Conservation (phyloP, 2,329 filamentous ascomycete genomes). For the Hymenoscyphus scutula region DNA sequence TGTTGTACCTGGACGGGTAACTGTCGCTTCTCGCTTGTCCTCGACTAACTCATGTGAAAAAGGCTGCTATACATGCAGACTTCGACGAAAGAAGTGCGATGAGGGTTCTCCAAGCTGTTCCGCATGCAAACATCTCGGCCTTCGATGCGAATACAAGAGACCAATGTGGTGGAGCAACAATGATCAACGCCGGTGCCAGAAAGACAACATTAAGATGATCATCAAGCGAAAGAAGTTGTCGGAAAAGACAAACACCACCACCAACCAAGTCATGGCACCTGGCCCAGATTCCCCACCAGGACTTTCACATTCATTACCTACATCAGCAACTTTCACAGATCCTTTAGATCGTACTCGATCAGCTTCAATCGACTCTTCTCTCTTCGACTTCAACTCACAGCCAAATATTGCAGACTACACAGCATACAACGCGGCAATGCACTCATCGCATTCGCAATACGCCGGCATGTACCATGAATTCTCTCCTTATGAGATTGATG, state of each 20-base stretch:
- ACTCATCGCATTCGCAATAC: conserved; percentile 47
- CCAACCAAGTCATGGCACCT: conserved; percentile 46
- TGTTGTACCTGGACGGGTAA: conserved; percentile 10
- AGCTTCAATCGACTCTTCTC: conserved; percentile 73
- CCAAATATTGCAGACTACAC: conserved; percentile 55
- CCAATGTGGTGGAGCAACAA: conserved; percentile 98
- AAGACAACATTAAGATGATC: conserved; percentile 93
- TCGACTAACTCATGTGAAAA: conserved; percentile 39
- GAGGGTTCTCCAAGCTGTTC: conserved; percentile 62
- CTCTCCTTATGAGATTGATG: conserved; percentile 87
- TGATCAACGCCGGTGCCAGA: conserved; percentile 79
- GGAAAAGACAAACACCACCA: conserved; percentile 67
- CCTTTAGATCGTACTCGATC: conserved; percentile 70
- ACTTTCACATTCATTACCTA: conserved; percentile 77
- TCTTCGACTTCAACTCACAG: conserved; percentile 70
- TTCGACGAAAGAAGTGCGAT: conserved; percentile 68
- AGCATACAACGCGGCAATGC: conserved; percentile 63
- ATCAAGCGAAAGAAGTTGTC: conserved; percentile 96
- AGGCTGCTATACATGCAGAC: conserved; percentile 67
- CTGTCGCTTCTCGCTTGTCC: conserved; percentile 48
- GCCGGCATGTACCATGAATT: conserved; percentile 51
- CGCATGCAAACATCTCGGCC: conserved; percentile 67
- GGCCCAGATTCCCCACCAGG: conserved; percentile 67
- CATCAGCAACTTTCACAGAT: conserved; percentile 77
- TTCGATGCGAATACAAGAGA: conserved; percentile 93